A percentile compares a stretch with the other conserved stretches of the same genome.
phyloP scores from a whole-genome alignment of 2,329 filamentous ascomycete genomes.

The Volutella citrinella region DNA sequence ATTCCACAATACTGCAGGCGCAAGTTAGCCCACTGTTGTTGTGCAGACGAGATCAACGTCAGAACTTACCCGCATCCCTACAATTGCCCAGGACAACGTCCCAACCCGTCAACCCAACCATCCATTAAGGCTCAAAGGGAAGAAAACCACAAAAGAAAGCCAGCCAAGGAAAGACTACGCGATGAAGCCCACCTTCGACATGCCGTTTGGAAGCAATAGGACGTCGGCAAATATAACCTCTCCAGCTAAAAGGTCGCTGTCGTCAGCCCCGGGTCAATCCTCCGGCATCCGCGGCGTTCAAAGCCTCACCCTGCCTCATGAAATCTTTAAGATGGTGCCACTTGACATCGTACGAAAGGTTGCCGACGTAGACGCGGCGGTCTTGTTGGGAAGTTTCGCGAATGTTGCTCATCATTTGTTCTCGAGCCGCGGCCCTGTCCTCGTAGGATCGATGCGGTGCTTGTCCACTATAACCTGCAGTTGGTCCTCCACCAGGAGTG shows the following conservation, averaged over 20 bases:
- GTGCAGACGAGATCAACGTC: background rate
- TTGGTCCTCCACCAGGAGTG: conserved; percentile 67
- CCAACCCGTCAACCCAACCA: conserved; percentile 99
- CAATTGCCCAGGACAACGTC: conserved; percentile 81
- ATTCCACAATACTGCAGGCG: conserved; percentile 90
- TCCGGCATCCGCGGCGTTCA: conserved; percentile 22
- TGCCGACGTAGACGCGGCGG: conserved; percentile 98
- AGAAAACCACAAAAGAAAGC: conserved; percentile 72
- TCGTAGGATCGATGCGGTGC: conserved; percentile 73
- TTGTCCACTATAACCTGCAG: conserved; percentile 59
- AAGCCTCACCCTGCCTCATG: conserved; percentile 91
- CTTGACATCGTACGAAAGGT: conserved; percentile 98
- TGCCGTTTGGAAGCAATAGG: conserved; percentile 99
- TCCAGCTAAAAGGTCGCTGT: conserved; percentile 65
- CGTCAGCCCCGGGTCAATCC: conserved; percentile 37
- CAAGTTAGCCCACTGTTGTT: conserved; percentile 29
- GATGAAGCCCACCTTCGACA: conserved; percentile 99
- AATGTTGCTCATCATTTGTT: conserved; percentile 94
- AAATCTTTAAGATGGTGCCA: conserved; percentile 99
- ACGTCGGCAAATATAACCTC: conserved; percentile 99
- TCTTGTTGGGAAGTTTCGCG: conserved; percentile 96
- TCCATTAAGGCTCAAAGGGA: conserved; percentile 73
- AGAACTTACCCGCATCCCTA: conserved; percentile 98
- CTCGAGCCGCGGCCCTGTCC: conserved; percentile 78
- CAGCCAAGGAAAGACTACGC: conserved; percentile 77